Percentiles rank a stretch among this genome's conserved stretches.
These are phyloP conservation scores for Saturnispora hagleri DNA, from an alignment of 805 yeast genomes.

Conservation along the genomic window DNA sequence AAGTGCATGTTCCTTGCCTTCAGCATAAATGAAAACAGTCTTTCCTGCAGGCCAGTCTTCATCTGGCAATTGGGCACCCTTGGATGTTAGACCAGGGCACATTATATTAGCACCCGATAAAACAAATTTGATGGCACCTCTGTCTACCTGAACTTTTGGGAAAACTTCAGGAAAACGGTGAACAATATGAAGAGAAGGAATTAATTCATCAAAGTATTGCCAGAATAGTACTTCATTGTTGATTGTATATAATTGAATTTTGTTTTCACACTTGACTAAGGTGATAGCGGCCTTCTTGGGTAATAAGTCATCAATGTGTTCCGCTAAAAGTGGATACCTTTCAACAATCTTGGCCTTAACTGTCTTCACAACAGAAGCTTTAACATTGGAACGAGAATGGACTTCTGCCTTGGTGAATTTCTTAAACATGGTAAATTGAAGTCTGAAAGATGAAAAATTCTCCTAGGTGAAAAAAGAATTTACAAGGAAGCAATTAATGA, in stretches of 20 bases:
- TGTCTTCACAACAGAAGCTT: slow-evolving; percentile 91
- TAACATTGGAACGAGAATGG: slow-evolving; percentile 83
- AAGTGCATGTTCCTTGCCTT: slow-evolving; percentile 84
- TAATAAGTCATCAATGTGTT: slow-evolving; percentile 67
- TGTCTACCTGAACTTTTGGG: slow-evolving; percentile 82
- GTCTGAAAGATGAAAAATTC: not conserved
- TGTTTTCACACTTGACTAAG: slow-evolving; percentile 81
- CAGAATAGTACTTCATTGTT: slow-evolving; percentile 68
- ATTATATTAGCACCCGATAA: slow-evolving; percentile 93
- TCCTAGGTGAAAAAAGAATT: not conserved
- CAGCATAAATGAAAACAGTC: slow-evolving; percentile 80
- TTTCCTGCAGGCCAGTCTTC: slow-evolving; percentile 56
- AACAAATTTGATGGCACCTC: slow-evolving; percentile 94
- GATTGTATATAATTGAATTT: slow-evolving; percentile 65
- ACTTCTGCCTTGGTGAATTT: slow-evolving; percentile 75
- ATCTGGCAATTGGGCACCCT: slow-evolving; percentile 77
- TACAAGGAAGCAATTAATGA: not conserved
- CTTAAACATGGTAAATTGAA: slow-evolving; percentile 23
- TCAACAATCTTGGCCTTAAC: slow-evolving; percentile 63
- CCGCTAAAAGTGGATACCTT: slow-evolving; percentile 68
- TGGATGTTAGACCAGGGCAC: slow-evolving; percentile 91
- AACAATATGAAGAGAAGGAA: slow-evolving; percentile 67
- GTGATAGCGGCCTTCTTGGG: slow-evolving; percentile 84
- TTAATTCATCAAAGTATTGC: slow-evolving; percentile 72
- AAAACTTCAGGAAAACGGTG: slow-evolving; percentile 78